Percentiles rank a stretch among this genome's conserved stretches.
Conservation (phyloP, 2,329 filamentous ascomycete genomes). For the Ploettnerulaceae sp. region DNA sequence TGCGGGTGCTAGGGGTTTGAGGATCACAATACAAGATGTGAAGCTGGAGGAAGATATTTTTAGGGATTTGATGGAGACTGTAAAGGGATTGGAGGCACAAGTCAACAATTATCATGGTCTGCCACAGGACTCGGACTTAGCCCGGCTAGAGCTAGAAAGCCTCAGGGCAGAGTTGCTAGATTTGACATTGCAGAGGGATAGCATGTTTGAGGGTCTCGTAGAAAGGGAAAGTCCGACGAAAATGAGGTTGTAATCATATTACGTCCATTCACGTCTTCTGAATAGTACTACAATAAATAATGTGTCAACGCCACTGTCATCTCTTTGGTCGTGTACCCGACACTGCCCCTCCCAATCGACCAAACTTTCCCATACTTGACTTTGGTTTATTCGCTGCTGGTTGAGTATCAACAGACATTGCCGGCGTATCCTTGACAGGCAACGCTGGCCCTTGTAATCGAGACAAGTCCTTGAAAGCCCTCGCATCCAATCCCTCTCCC, state of each 20-base stretch:
- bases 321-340: slow-evolving; percentile 48
- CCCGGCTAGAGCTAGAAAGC: slow-evolving; percentile 64
- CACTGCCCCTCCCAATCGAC: slow-evolving; percentile 66
- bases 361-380: slow-evolving; percentile 63
- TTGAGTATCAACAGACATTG: slow-evolving; percentile 36
- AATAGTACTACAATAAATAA: not conserved
- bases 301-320: slow-evolving; percentile 31
- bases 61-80: slow-evolving; percentile 49
- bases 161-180: slow-evolving; percentile 59
- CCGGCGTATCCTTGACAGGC: slow-evolving; percentile 46
- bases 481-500: slow-evolving; percentile 27
- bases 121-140: slow-evolving; percentile 64
- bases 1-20: slow-evolving; percentile 17
- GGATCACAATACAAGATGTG: slow-evolving; percentile 52
- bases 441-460: slow-evolving; percentile 37
- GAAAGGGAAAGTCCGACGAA: slow-evolving; percentile 53
- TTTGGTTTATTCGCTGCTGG: slow-evolving; percentile 52
- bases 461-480: slow-evolving; percentile 35
- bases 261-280: slow-evolving; percentile 10
- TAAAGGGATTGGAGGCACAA: slow-evolving; percentile 56
- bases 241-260: slow-evolving; percentile 28
- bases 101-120: slow-evolving; percentile 65
- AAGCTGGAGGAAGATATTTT: slow-evolving; percentile 55
- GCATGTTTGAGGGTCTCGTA: slow-evolving; percentile 68
- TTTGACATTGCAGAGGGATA: slow-evolving; percentile 61